These are phyloP conservation scores for Ophiostoma ips DNA, from an alignment of 2,329 filamentous ascomycete species.

Conservation along the genomic window DNA sequence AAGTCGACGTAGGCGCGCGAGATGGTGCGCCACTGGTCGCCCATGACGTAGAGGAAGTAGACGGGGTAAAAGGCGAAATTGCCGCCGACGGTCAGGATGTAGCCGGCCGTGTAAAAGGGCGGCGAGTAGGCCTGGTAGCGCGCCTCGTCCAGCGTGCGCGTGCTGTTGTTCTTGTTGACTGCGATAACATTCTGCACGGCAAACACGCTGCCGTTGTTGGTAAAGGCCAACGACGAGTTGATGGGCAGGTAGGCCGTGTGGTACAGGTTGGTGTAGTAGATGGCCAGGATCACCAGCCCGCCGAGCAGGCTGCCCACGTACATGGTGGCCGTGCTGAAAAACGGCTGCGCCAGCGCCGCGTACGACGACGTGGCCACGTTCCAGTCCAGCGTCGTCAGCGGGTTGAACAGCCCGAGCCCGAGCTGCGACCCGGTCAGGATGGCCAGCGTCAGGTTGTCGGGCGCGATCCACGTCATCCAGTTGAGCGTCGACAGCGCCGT, in stretches of 20 bases:
- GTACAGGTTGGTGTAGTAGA: slow-evolving; percentile 44
- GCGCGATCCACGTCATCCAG: slow-evolving; percentile 33
- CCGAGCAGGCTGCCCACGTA: slow-evolving; percentile 39
- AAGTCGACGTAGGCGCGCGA: not conserved
- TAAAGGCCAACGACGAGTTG: slow-evolving; percentile 44
- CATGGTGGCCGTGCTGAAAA: slow-evolving; percentile 43
- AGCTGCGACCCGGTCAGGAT: slow-evolving; percentile 30
- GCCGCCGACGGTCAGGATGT: slow-evolving; percentile 44
- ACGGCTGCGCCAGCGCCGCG: slow-evolving; percentile 35
- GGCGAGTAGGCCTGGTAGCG: slow-evolving; percentile 52
- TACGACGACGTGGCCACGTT: slow-evolving; percentile 33
- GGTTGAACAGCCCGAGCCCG: slow-evolving; percentile 22
- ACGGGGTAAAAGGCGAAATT: slow-evolving; percentile 42
- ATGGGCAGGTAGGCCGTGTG: slow-evolving; percentile 48
- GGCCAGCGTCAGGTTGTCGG: slow-evolving; percentile 29
- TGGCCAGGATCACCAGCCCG: slow-evolving; percentile 37
- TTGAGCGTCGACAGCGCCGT: slow-evolving; percentile 31
- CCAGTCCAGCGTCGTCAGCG: slow-evolving; percentile 25
- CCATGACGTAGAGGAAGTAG: slow-evolving; percentile 39
- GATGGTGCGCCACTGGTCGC: slow-evolving; percentile 43
- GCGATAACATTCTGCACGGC: slow-evolving; percentile 38
- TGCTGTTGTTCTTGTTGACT: slow-evolving; percentile 41
- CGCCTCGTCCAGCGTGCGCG: slow-evolving; percentile 42
- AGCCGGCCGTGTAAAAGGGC: slow-evolving; percentile 49
- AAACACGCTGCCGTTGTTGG: slow-evolving; percentile 48